Evolutionary conservation across 1,139 yeast genomes (phyloP).

Genomic region (Candida gigantensis): DNA sequence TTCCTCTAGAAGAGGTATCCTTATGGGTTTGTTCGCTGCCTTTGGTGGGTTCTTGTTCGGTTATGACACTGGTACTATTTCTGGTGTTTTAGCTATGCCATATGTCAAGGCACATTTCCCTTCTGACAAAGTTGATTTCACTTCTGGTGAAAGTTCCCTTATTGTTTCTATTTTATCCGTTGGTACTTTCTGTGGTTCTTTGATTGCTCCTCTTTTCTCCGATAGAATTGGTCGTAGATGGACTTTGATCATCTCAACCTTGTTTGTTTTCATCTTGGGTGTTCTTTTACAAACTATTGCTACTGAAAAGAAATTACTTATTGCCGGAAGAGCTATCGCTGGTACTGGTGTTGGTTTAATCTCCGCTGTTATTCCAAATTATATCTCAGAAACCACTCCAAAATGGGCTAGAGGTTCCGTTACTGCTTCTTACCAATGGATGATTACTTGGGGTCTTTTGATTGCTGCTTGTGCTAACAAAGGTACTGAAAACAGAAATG

Average conservation of each 20-base stretch:
- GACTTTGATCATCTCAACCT: slow-evolving; percentile 52
- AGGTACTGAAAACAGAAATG: slow-evolving; percentile 52
- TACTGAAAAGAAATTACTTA: slow-evolving; percentile 35
- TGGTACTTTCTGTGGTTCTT: slow-evolving; percentile 72
- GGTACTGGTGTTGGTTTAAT: slow-evolving; percentile 70
- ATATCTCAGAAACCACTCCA: slow-evolving; percentile 68
- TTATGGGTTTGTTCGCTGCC: slow-evolving; percentile 52
- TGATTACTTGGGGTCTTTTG: slow-evolving; percentile 63
- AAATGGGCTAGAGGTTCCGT: slow-evolving; percentile 70
- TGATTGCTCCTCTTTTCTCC: slow-evolving; percentile 54
- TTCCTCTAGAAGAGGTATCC: slow-evolving; percentile 49
- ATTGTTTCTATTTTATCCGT: slow-evolving; percentile 68
- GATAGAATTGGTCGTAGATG: slow-evolving; percentile 63
- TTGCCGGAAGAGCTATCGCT: slow-evolving; percentile 61
- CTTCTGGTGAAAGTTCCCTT: slow-evolving; percentile 61
- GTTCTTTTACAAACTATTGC: slow-evolving; percentile 62
- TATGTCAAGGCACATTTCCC: slow-evolving; percentile 58
- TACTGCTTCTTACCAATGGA: slow-evolving; percentile 65
- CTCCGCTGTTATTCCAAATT: slow-evolving; percentile 63
- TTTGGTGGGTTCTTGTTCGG: slow-evolving; percentile 74
- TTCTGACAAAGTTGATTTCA: slow-evolving; percentile 22
- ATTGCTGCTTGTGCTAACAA: slow-evolving; percentile 65
- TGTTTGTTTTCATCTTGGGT: slow-evolving; percentile 59
- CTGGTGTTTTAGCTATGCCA: slow-evolving; percentile 74
- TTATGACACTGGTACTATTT: slow-evolving; percentile 78